Evolutionary conservation across 352 stramenopile species (phyloP).

Genomic region (Pythium dissotocum): DNA sequence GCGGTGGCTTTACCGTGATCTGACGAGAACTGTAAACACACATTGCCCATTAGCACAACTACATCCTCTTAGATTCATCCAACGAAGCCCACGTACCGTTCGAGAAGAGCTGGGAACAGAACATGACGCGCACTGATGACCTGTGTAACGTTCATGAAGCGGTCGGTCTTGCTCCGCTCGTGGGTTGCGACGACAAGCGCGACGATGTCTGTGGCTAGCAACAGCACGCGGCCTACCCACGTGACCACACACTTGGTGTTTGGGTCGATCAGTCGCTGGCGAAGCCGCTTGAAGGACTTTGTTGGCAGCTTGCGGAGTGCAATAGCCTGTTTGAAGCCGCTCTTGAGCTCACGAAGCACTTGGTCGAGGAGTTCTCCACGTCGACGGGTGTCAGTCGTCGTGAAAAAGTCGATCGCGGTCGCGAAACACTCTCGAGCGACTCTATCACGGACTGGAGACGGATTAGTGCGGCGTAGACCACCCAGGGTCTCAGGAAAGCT

Average conservation of each 20-base stretch:
- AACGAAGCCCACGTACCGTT: no score
- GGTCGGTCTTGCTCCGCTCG: background rate
- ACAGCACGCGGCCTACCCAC: constrained; percentile 21
- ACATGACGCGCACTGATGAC: constrained; percentile 10
- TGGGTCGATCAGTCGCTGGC: no score
- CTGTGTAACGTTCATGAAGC: background rate
- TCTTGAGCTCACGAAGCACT: constrained; percentile 13
- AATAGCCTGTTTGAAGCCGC: background rate
- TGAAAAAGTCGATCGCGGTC: constrained; percentile 13
- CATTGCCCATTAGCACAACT: no score
- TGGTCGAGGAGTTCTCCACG: constrained; percentile 9
- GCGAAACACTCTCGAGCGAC: constrained; percentile 18
- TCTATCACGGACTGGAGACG: background rate
- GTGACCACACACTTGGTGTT: background rate
- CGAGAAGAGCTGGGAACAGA: constrained; percentile 10
- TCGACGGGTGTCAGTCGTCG: background rate
- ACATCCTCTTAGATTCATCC: no score
- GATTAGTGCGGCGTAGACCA: constrained; percentile 3
- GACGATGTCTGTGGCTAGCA: constrained; percentile 15
- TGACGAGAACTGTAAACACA: background rate
- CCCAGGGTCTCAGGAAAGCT: constrained; percentile 14
- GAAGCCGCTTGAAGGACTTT: background rate
- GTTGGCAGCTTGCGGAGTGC: background rate
- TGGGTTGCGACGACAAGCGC: constrained; percentile 11
- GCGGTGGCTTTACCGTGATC: background rate